phyloP scores from a whole-genome alignment of 129 eudicot species.

The Ambrosia artemisiifolia region DNA sequence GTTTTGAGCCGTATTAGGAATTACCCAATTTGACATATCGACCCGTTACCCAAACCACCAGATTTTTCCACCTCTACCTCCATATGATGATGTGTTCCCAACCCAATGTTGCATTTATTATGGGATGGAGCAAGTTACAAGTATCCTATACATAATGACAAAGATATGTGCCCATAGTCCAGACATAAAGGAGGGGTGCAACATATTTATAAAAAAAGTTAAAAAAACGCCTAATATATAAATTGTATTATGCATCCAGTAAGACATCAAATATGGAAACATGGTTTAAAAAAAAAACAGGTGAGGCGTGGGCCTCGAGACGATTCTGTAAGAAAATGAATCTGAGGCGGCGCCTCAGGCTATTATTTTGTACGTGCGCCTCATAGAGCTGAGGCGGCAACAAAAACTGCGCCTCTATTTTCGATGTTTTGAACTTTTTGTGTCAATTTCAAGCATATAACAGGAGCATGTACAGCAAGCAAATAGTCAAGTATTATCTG shows the following conservation, averaged over 20 bases:
- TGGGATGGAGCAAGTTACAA: background rate
- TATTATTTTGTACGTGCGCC: no score
- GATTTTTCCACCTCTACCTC: background rate
- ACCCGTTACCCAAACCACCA: background rate
- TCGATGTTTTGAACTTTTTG: no score
- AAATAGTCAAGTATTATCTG: background rate
- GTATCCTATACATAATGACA: background rate
- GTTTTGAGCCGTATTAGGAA: background rate
- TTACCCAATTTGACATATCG: background rate
- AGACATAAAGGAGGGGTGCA: background rate
- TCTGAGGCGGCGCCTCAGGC: no score
- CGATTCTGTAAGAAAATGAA: no score
- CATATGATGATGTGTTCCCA: background rate
- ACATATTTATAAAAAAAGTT: background rate
- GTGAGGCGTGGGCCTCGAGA: no score
- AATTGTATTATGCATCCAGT: background rate
- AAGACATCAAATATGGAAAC: background rate
- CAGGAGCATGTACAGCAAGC: constrained; percentile 2
- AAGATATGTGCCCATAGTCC: background rate
- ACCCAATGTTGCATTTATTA: background rate
- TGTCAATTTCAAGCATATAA: background rate
- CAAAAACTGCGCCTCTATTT: no score
- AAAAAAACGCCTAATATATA: background rate
- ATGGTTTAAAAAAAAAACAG: no score
- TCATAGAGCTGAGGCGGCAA: no score